phyloP scores from a whole-genome alignment of 257 asterid genomes.

The Prunella vulgaris region DNA sequence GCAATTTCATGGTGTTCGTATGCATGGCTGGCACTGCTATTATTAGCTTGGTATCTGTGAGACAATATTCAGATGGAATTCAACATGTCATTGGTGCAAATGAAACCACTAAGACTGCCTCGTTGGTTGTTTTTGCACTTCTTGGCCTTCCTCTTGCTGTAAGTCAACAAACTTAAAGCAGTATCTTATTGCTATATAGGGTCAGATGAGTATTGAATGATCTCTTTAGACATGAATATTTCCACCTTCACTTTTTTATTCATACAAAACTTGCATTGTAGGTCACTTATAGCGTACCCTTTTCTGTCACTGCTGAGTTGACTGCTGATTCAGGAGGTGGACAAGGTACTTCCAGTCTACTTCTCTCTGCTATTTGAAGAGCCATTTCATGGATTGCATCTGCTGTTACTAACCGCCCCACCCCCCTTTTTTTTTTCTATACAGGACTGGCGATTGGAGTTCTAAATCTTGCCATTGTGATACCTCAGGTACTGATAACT shows the following conservation, averaged over 20 bases:
- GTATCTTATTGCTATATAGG: background rate
- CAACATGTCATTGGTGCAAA: conserved; percentile 79
- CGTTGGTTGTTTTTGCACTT: conserved; percentile 78
- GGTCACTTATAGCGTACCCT: conserved; percentile 96
- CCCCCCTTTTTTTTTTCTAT: background rate
- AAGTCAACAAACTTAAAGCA: conserved; percentile 25
- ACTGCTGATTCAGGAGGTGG: conserved; percentile 99
- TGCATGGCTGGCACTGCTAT: conserved; percentile 96
- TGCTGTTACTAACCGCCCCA: background rate
- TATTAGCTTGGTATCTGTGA: conserved; percentile 61
- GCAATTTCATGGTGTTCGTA: conserved; percentile 76
- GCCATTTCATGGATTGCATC: conserved; percentile 13
- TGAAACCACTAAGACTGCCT: conserved; percentile 64
- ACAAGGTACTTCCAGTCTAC: conserved; percentile 59
- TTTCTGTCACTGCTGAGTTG: conserved; percentile 91
- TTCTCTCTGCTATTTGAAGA: conserved; percentile 15
- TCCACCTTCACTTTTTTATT: conserved; percentile 1
- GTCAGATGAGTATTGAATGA: background rate
- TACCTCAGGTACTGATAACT: conserved; percentile 77
- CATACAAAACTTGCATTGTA: conserved; percentile 31
- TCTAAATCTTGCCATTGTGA: conserved; percentile 90
- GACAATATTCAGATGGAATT: conserved; percentile 59
- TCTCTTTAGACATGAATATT: background rate
- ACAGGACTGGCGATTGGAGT: conserved; percentile 99
- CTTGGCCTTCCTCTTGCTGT: conserved; percentile 99